These are phyloP conservation scores for Alternaria novae-zelandiae DNA, from an alignment of 2,329 filamentous ascomycete species.

Conservation along the genomic window DNA sequence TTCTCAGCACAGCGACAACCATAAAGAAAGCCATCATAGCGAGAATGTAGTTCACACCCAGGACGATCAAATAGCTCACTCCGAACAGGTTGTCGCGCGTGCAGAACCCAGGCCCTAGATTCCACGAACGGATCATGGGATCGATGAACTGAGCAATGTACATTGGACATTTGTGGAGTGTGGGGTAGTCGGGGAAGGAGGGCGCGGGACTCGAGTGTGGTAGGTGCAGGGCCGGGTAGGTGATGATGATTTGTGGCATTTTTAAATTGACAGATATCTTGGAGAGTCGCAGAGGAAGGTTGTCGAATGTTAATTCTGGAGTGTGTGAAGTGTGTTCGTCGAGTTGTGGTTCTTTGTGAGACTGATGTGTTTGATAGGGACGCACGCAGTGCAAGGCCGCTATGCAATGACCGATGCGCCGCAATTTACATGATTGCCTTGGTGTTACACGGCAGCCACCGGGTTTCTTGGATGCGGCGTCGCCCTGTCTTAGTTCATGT, in stretches of 20 bases:
- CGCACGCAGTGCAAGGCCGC: too few species aligned
- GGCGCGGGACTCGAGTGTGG: neutral
- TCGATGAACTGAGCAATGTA: neutral
- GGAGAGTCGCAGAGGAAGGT: too few species aligned
- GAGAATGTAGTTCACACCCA: neutral
- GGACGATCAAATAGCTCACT: neutral
- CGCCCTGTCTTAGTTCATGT: neutral
- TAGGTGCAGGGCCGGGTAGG: neutral
- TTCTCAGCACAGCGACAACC: neutral
- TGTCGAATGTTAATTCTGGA: too few species aligned
- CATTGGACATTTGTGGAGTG: neutral
- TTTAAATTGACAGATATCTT: neutral
- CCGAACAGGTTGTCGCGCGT: slow-evolving; percentile 1
- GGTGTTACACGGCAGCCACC: neutral
- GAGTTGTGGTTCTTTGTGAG: too few species aligned
- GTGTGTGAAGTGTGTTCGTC: too few species aligned
- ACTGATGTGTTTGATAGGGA: neutral
- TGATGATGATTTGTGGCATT: neutral
- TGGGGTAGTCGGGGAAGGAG: neutral
- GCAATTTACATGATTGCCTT: neutral
- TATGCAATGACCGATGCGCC: neutral
- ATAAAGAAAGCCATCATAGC: neutral
- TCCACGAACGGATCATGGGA: neutral
- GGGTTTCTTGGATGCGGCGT: neutral
- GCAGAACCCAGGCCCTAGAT: neutral